Evolutionary conservation across 2,329 filamentous ascomycete species (phyloP).

Genomic region (Microcyclosporella mali): DNA sequence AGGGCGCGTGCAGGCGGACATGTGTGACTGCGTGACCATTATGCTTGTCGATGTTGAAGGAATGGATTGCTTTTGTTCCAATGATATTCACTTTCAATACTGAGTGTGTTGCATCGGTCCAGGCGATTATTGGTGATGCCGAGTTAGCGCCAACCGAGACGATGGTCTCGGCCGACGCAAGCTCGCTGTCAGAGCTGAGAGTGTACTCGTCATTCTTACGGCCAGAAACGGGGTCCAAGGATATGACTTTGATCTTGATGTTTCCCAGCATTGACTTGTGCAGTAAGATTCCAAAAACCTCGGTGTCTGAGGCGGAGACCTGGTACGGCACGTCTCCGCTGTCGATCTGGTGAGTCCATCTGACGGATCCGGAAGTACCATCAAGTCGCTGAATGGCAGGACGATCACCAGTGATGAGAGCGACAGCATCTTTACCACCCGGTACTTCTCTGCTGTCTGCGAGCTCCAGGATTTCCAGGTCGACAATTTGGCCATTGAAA

Average conservation of each 20-base stretch:
- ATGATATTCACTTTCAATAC: slow-evolving; percentile 68
- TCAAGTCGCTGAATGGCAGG: slow-evolving; percentile 64
- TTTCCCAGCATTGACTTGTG: slow-evolving; percentile 60
- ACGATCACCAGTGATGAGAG: slow-evolving; percentile 55
- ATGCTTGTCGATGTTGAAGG: slow-evolving; percentile 39
- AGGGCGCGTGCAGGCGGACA: slow-evolving; percentile 65
- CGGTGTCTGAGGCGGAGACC: slow-evolving; percentile 61
- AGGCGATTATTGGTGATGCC: slow-evolving; percentile 66
- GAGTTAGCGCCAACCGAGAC: slow-evolving; percentile 71
- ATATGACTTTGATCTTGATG: slow-evolving; percentile 69
- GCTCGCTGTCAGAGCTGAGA: slow-evolving; percentile 68
- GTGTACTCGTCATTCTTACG: slow-evolving; percentile 64
- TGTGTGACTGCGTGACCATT: slow-evolving; percentile 39
- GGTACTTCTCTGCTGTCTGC: slow-evolving; percentile 44
- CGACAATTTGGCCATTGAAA: slow-evolving; percentile 54
- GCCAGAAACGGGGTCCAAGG: slow-evolving; percentile 67
- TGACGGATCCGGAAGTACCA: slow-evolving; percentile 62
- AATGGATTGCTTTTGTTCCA: slow-evolving; percentile 40
- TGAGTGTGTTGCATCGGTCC: slow-evolving; percentile 59
- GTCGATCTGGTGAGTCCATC: slow-evolving; percentile 67
- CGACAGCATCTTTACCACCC: slow-evolving; percentile 61
- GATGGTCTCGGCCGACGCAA: slow-evolving; percentile 58
- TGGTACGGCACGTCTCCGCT: slow-evolving; percentile 69
- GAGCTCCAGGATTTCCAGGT: slow-evolving; percentile 71
- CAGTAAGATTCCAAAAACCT: slow-evolving; percentile 69